Base-by-base conservation (phyloP, 2,329 filamentous ascomycete species). In the Cercospora beticola region DNA sequence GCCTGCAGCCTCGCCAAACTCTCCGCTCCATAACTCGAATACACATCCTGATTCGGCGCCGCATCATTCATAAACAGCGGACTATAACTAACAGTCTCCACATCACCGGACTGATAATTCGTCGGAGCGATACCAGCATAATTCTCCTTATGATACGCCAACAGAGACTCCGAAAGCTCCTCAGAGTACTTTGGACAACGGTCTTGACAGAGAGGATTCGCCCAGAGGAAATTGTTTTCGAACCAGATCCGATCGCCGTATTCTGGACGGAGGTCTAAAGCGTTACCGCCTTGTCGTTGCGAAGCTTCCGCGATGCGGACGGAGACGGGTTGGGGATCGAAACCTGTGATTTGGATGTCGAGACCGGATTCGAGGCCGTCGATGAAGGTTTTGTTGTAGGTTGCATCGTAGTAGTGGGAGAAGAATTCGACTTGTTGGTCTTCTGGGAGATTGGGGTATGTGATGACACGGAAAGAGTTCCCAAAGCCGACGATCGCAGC, bases 41-140 rank as follows among this genome's bases (percentile, higher is more conserved):
- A 71, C 3, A 73, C 66, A 64, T 75, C 72, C 60, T 76, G 73
- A 28, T 68, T 62, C 12, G 69, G 70, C 26, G 70, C 71, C 3
- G 70, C 72, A 64, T 76, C 71, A 52, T 76, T 74, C 70, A 74
- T 70, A 61, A 74, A 74, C 4, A 72, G 36, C 1, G 71, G 71
- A 36, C 69, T 71, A 63, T 72, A 72, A 16, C 62, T 63, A 4
- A 56, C 36, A n/a, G 21, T 65, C 30, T 58, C 21, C 21, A 63
- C n/a, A 59, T 70, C 62, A 16, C 68, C 71, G 14, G 68, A 72
- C 36, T 69, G 33, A 40, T 71, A 73, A 36, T 71, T 72, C n/a
- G 67, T 73, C 7, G 70, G 64, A 14, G 63, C n/a, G 5, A 71
- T 57, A 23, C 64, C 64, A 1, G 18, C 65, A 40, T 70, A 68